phyloP scores from a whole-genome alignment of 1,284 basidiomycete genomes.

The Marasmius oreades region DNA sequence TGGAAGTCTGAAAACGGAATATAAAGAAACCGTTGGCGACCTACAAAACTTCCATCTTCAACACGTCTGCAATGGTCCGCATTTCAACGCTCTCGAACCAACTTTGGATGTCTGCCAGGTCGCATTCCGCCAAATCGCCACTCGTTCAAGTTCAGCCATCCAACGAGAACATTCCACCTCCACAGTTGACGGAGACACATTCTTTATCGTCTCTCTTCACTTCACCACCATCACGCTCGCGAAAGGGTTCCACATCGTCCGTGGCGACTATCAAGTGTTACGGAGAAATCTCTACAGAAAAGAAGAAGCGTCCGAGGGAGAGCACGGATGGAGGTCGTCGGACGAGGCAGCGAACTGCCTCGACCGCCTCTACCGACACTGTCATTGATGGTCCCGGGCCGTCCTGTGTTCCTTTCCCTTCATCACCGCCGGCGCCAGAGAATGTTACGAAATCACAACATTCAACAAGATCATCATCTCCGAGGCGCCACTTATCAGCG shows the following conservation, averaged over 20 bases:
- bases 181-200: background rate
- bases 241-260: background rate
- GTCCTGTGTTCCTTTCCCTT: background rate
- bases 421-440: background rate
- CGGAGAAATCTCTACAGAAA: background rate
- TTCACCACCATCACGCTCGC: background rate
- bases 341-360: background rate
- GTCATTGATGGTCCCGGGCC: background rate
- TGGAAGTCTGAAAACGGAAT: background rate
- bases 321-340: background rate
- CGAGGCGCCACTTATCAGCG: background rate
- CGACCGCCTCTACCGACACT: background rate
- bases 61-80: background rate
- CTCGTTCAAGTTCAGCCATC: background rate
- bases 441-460: background rate
- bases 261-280: background rate
- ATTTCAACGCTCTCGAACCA: background rate
- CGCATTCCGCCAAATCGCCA: background rate
- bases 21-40: background rate
- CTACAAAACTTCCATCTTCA: background rate
- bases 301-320: background rate
- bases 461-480: too few relatives aligned
- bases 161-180: background rate
- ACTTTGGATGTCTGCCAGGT: background rate
- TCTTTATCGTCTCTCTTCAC: background rate